Base-by-base conservation (phyloP, 2,329 filamentous ascomycete species). In the Xylogone sp. region DNA sequence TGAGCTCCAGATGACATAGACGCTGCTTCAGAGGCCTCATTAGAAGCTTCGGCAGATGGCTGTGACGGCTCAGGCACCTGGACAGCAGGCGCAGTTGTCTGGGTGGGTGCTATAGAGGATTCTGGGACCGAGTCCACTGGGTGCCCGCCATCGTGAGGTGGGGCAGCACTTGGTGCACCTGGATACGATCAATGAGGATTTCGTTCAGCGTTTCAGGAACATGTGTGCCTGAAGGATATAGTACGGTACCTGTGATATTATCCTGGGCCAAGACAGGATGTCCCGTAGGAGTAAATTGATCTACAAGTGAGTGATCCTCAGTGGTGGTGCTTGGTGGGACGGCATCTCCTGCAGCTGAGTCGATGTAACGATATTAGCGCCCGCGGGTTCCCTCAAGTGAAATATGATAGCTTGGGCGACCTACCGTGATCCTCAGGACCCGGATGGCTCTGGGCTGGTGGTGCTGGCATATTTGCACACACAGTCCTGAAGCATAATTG, bases 1-100 rank as follows among this genome's bases (percentile, higher is more conserved):
- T 39, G 34, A 39, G 34, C 12, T 39, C n/a, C 34, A 39, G 34
- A 39, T 39, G 34, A 39, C n/a, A 39, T 16, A 18, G 34, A 39
- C 12, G 34, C 10, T 5, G n/a, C 19, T 45, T 10, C 13, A 47
- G 21, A 21, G 20, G 42, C 24, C 54, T 62, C 60, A 53, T 59
- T 56, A 56, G 59, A 59, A 54, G 34, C 34, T 5, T 16, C 34
- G n/a, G 34, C 34, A 7, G 34, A 16, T 39, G 34, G 34, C n/a
- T 39, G 34, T 18, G 34, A 39, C n/a, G 5, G 24, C 24, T 27
- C 6, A 27, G 34, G 34, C n/a, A 39, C 34, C 4, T 39, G 8
- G 5, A 27, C 24, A 27, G 5, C 24, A 10, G 24, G 24, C 24
- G 24, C 10, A 10, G 24, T 27, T 27, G 24, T 27, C 24, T 27